These are phyloP conservation scores for Piedraia hortae DNA, from an alignment of 2,329 filamentous ascomycete species.

Conservation along the genomic window DNA sequence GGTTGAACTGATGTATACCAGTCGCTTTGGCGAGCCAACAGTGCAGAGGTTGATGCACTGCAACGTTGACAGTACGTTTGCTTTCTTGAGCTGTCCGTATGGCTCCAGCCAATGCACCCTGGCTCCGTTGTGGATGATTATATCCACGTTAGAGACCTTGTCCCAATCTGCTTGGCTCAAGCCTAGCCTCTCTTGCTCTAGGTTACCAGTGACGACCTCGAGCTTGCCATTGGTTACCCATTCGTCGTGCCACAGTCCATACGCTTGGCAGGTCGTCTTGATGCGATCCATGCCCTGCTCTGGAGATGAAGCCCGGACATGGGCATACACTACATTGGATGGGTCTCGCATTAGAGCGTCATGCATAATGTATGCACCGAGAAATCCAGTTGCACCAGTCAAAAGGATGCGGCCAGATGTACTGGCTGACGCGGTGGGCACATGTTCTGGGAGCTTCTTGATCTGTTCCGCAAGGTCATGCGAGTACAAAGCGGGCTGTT, in stretches of 20 bases:
- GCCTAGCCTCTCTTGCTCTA: conserved; percentile 45
- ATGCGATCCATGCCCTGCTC: conserved; percentile 36
- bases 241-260: conserved; percentile 47
- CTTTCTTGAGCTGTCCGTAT: conserved; percentile 41
- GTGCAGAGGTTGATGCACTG: conserved; percentile 50
- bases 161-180: conserved; percentile 40
- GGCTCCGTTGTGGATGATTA: conserved; percentile 53
- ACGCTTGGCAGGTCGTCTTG: conserved; percentile 38
- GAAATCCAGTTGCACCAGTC: conserved; percentile 73
- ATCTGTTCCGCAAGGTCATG: conserved; percentile 25
- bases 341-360: conserved; percentile 36
- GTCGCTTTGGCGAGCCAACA: conserved; percentile 48
- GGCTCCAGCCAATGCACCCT: conserved; percentile 52
- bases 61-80: conserved; percentile 62
- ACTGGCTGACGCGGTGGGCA: conserved; percentile 5
- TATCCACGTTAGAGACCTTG: conserved; percentile 34
- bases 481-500: conserved; percentile 24
- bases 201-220: conserved; percentile 41
- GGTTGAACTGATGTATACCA: conserved; percentile 63
- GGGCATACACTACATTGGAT: conserved; percentile 36
- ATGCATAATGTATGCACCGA: conserved; percentile 53
- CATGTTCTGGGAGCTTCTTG: conserved; percentile 19
- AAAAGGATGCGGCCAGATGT: conserved; percentile 32
- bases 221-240: conserved; percentile 34
- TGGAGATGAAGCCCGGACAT: conserved; percentile 42